Conservation (phyloP, 208 protist species). For the Vickermania ingenoplastis region DNA sequence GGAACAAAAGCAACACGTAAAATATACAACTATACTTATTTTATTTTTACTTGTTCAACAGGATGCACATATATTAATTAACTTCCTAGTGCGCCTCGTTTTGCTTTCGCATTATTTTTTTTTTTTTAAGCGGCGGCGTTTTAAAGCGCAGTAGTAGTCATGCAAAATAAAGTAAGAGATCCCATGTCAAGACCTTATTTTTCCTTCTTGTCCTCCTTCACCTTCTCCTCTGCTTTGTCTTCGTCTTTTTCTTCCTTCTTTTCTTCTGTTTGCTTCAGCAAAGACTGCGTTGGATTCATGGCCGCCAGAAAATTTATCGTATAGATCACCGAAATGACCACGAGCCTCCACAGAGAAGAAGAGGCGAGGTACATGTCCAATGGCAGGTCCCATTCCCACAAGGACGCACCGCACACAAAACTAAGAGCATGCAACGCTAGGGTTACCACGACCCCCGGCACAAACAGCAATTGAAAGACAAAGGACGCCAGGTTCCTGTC, state of each 20-base stretch:
- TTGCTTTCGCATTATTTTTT: no score
- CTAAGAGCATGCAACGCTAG: conserved; percentile 15
- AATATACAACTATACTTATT: neutral
- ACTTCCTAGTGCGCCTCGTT: no score
- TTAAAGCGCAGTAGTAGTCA: no score
- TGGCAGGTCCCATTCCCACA: conserved; percentile 26
- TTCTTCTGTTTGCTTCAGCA: neutral
- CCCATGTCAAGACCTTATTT: no score
- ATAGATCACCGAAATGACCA: neutral
- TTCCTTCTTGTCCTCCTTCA: no score
- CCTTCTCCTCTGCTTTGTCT: neutral
- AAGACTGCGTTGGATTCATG: neutral
- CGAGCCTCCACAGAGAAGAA: conserved; percentile 24
- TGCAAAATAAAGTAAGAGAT: no score
- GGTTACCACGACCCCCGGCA: conserved; percentile 19
- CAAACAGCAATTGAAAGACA: conserved; percentile 19
- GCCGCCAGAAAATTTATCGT: neutral
- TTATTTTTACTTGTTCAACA: no score
- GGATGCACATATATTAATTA: no score
- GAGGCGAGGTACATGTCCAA: conserved; percentile 14
- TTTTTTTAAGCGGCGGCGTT: no score
- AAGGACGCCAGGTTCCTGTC: conserved; percentile 24
- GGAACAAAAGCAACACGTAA: conserved; percentile 7
- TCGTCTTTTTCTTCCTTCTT: neutral
- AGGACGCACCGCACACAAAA: conserved; percentile 13